A percentile compares a stretch with the other conserved stretches of the same genome.
These are phyloP conservation scores for Acidomyces sp. DNA, from an alignment of 495 filamentous ascomycete genomes.

Conservation along the genomic window DNA sequence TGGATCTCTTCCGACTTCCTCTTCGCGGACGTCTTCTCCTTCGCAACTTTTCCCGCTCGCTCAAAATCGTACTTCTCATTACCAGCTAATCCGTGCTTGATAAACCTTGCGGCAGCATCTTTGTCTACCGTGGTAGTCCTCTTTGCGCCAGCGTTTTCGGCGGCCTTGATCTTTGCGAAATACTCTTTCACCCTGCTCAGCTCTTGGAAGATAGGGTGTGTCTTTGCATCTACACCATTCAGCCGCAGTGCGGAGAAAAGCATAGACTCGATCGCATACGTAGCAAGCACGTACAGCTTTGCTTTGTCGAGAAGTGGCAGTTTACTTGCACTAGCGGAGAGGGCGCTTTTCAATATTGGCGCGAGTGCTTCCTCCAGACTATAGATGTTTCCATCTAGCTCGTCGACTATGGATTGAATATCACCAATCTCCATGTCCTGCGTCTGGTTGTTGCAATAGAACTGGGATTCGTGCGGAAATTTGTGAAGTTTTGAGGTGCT, in stretches of 20 bases:
- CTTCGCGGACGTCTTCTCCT: constrained; percentile 10
- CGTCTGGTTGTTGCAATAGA: too few relatives aligned
- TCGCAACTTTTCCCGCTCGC: constrained; percentile 35
- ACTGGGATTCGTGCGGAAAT: too few relatives aligned
- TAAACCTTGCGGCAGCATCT: constrained; percentile 63
- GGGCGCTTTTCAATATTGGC: constrained; percentile 48
- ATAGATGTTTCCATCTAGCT: constrained; percentile 63
- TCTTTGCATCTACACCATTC: constrained; percentile 62
- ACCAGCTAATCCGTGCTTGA: constrained; percentile 63
- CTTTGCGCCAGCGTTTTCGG: constrained; percentile 35
- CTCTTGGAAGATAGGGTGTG: constrained; percentile 75
- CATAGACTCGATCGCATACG: constrained; percentile 84
- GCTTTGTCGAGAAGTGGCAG: constrained; percentile 87
- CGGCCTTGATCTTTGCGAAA: constrained; percentile 75
- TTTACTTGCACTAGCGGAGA: constrained; percentile 58
- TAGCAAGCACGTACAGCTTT: constrained; percentile 69
- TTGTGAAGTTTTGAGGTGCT: too few relatives aligned
- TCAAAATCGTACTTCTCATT: constrained; percentile 47
- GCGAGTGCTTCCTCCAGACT: constrained; percentile 58
- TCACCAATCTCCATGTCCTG: constrained; percentile 23
- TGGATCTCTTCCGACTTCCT: constrained; percentile 8
- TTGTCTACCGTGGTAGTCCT: constrained; percentile 58
- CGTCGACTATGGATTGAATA: constrained; percentile 38
- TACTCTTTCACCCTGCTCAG: constrained; percentile 77
- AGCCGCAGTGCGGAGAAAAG: constrained; percentile 67